phyloP scores from a whole-genome alignment of 805 yeast genomes.

The Starmerella cellae region DNA sequence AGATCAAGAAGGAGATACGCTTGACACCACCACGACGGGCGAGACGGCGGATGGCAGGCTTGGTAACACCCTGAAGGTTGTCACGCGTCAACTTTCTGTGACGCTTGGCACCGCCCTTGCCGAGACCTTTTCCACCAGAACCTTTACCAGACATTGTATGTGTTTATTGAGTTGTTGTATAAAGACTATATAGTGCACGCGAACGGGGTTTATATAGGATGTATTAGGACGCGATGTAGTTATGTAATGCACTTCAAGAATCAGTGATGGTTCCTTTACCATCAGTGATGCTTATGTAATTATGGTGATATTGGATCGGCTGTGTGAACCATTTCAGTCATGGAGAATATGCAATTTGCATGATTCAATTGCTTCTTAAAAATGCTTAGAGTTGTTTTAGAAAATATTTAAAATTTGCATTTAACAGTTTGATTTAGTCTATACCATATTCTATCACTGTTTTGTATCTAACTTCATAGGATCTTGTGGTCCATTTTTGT shows the following conservation, averaged over 20 bases:
- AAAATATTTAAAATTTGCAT: background rate
- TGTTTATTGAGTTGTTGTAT: slow-evolving; percentile 19
- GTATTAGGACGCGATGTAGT: slow-evolving; percentile 2
- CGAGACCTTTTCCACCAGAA: slow-evolving; percentile 99
- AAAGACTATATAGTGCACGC: background rate
- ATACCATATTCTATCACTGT: background rate
- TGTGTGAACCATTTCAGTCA: too few relatives aligned
- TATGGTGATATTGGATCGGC: too few relatives aligned
- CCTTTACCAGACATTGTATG: slow-evolving; percentile 91
- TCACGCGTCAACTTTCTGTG: slow-evolving; percentile 99
- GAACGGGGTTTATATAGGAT: slow-evolving; percentile 13
- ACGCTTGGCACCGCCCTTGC: slow-evolving; percentile 99
- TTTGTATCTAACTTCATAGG: background rate
- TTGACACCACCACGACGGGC: slow-evolving; percentile 99
- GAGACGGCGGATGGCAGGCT: slow-evolving; percentile 99
- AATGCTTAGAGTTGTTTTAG: background rate
- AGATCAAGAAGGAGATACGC: slow-evolving; percentile 97
- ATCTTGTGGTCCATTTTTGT: background rate
- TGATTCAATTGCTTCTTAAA: background rate
- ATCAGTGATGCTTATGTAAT: slow-evolving; percentile 18
- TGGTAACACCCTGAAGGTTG: slow-evolving; percentile 98
- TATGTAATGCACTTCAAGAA: slow-evolving; percentile 9
- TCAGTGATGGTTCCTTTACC: slow-evolving; percentile 12
- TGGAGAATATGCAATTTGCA: too few relatives aligned
- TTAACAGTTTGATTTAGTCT: too few relatives aligned